phyloP scores from a whole-genome alignment of 331 rosid genomes.

The Quercus tomentella region DNA sequence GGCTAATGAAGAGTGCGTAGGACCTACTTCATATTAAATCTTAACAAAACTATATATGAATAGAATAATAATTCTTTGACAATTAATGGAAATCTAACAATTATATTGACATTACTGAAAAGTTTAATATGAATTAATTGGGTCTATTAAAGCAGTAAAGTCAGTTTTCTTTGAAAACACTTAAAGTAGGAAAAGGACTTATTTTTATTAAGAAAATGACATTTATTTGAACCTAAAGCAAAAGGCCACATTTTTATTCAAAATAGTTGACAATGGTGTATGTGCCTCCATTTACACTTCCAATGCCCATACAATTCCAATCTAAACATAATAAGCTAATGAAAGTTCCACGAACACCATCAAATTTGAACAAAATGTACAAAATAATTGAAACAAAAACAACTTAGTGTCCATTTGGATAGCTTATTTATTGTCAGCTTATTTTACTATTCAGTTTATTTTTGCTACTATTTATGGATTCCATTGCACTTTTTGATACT shows the following conservation, averaged over 20 bases:
- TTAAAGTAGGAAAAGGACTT: background rate
- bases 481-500: fast-evolving
- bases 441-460: no score
- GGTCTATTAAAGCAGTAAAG: background rate
- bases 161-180: background rate
- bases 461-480: no score
- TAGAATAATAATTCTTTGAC: background rate
- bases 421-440: no score
- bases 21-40: background rate
- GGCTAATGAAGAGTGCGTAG: background rate
- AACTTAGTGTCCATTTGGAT: no score
- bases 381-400: background rate
- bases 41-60: background rate
- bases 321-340: background rate
- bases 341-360: background rate
- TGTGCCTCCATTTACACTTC: background rate
- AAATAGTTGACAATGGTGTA: background rate
- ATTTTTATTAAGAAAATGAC: background rate
- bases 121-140: background rate
- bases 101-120: background rate
- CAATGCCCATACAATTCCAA: background rate
- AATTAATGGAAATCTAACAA: background rate
- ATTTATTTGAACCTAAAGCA: background rate
- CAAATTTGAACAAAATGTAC: background rate
- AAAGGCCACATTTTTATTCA: background rate